Base-by-base conservation (phyloP, 1,284 basidiomycete species). In the Ustilago cynodontis region DNA sequence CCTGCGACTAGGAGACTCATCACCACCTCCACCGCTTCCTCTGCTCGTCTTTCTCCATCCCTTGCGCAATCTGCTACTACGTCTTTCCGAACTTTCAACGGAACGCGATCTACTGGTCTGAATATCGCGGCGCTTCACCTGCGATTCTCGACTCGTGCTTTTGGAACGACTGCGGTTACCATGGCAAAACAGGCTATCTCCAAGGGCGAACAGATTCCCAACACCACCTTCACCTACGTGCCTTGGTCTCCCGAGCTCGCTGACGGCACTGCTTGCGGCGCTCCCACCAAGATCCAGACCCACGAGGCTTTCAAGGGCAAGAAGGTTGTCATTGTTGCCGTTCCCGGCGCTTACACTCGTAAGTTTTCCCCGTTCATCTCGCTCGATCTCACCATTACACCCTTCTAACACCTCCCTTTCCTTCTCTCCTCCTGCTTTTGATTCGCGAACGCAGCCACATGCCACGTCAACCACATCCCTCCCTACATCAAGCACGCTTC, bases 311-410 rank as follows among this genome's bases (percentile, higher is more conserved):
- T 92, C 92, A 92, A 92, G 86, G 91, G 91, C 83, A 94, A 94
- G 89, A 93, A 92, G 87, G 91, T 93, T 61, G 91, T 94, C 52
- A 86, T 93, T 68, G 89, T 93, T 85, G 88, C 92, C 68, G 91
- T 93, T 45, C 92, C 92, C 28, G 92, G 92, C 62, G 92, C 92
- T 28, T 79, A 90, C 86, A 60, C 59, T 43, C 76, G 74, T 77
- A 60, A 77, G 74, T 76, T 6, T 14, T 31, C 28, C 20, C 10
- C 13, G 14, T n/a, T 18, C 20, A 35, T 39, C 2, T 26, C 26
- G 0, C 57, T 11, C 18, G 20, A 45, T 31, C 50, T n/a, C 24
- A 45, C 59, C 26, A 3, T 26, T n/a, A 2, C 20, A 43, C 31
- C 24, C 14, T 13, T 37, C 41, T 43, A 43, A 43, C 41, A n/a